Base-by-base conservation (phyloP, 2,329 filamentous ascomycete genomes). In the Aspergillus glaucus region DNA sequence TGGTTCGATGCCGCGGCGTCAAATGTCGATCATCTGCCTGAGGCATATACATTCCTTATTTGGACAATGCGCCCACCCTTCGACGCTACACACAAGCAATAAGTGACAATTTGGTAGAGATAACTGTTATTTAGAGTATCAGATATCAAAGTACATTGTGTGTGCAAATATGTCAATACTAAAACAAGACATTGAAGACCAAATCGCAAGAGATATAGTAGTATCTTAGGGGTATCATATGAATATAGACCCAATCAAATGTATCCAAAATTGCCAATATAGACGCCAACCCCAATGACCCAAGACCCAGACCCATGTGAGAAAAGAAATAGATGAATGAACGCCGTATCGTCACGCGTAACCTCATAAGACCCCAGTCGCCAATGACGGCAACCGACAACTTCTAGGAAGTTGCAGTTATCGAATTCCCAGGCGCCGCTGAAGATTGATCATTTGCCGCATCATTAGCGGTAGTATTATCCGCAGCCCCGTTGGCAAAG, bases 151-250 rank as follows among this genome's bases (percentile, higher is more conserved):
- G 26, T 30, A 28, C 3, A 12, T 12, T 30, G 10, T 30, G 22
- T 6, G 5, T 22, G 22, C 26, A 30, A 30, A 30, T 30, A 30
- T 30, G 26, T 10, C 26, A 30, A 30, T 30, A 30, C 26, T 30
- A 30, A 30, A 30, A 30, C 26, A 12, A 30, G 26, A 30, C 10
- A 10, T 30, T 30, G 26, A 30, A 30, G 4, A 30, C 26, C 12
- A 30, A 30, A 10, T 12, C 26, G 26, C 26, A 30, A 30, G 26
- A 12, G 26, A 30, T 30, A 30, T 30, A 30, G 10, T 30, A 30
- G 10, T 30, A 30, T 30, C 36, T 44, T 39, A 45, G 57, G 61
- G 60, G 61, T 65, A 65, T 65, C 62, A 64, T 60, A 52, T 59
- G 26, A 30, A 30, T 30, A 28, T 28, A 30, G 26, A 30, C 26